phyloP scores from a whole-genome alignment of 805 yeast genomes.

The Candida boidinii region DNA sequence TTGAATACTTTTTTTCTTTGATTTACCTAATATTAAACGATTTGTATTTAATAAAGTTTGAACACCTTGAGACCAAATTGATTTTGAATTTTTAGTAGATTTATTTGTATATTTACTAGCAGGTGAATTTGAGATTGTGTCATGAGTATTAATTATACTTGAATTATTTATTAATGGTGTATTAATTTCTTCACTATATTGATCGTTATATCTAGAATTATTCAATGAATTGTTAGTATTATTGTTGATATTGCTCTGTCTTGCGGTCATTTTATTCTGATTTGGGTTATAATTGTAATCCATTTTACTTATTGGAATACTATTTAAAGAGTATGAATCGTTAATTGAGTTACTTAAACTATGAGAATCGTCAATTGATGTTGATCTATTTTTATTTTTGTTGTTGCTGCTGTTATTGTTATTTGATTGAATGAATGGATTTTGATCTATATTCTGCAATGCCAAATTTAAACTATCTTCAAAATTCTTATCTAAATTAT shows the following conservation, averaged over 20 bases:
- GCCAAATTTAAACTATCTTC: slow-evolving; percentile 63
- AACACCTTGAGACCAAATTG: slow-evolving; percentile 24
- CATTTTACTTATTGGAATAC: slow-evolving; percentile 24
- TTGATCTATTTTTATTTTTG: slow-evolving; percentile 21
- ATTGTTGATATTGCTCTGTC: too few species aligned
- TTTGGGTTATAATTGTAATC: slow-evolving; percentile 10
- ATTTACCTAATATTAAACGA: slow-evolving; percentile 15
- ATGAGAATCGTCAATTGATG: too few species aligned
- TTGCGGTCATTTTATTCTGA: too few species aligned
- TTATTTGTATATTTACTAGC: slow-evolving; percentile 7
- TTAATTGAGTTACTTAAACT: slow-evolving; percentile 16
- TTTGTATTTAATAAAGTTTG: slow-evolving; percentile 17
- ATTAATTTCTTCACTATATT: too few species aligned
- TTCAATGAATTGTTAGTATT: too few species aligned
- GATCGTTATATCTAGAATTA: too few species aligned
- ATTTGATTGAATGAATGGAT: slow-evolving; percentile 15
- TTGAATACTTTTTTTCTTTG: slow-evolving; percentile 16
- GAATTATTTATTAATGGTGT: too few species aligned
- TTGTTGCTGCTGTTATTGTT: slow-evolving; percentile 21
- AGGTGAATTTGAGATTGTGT: slow-evolving; percentile 5
- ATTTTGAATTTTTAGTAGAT: slow-evolving; percentile 13
- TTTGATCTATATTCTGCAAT: slow-evolving; percentile 38
- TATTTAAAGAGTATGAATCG: slow-evolving; percentile 20
- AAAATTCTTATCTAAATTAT: slow-evolving; percentile 48
- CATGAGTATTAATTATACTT: slow-evolving; percentile 4